Percentiles rank a stretch among this genome's conserved stretches.
Evolutionary conservation across 2,329 filamentous ascomycete genomes (phyloP).

Genomic region (Aspergillus hortae): DNA sequence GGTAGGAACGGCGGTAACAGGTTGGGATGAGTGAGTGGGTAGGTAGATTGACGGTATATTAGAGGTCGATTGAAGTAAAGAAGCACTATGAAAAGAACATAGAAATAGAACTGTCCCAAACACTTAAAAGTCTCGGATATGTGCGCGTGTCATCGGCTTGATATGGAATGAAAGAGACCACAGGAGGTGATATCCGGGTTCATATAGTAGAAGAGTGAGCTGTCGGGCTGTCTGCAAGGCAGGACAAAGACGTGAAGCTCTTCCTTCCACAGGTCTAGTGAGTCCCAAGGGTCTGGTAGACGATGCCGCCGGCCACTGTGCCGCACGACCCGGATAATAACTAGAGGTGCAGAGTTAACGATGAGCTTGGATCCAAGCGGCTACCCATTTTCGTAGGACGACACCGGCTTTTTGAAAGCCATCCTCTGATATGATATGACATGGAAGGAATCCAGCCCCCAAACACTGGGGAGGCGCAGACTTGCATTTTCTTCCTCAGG

Average conservation of each 20-base stretch:
- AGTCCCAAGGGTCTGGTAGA: constrained; percentile 21
- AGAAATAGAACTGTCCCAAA: no score
- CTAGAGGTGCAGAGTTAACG: constrained; percentile 26
- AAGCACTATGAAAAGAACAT: not conserved
- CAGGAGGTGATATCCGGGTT: constrained; percentile 19
- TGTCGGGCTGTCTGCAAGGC: constrained; percentile 32
- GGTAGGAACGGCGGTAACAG: not conserved
- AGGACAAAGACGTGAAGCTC: constrained; percentile 22
- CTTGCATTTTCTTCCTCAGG: constrained; percentile 21
- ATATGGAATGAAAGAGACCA: constrained; percentile 9
- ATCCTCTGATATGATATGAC: constrained; percentile 18
- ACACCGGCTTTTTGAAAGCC: constrained; percentile 18
- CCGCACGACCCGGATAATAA: constrained; percentile 25
- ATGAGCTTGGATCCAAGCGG: constrained; percentile 38
- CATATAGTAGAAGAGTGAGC: constrained; percentile 23
- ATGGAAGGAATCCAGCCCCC: constrained; percentile 29
- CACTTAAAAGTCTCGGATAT: no score
- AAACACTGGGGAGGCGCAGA: constrained; percentile 28
- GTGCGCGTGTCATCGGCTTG: not conserved
- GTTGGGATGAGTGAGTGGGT: not conserved
- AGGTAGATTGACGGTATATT: not conserved
- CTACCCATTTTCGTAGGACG: constrained; percentile 23
- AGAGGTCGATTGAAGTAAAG: not conserved
- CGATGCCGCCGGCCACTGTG: constrained; percentile 29
- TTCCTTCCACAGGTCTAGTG: constrained; percentile 30